Evolutionary conservation across 495 filamentous ascomycete genomes (phyloP), one percentile per base, ranked within the genome.

Genomic region (Trichoderma orchidacearum): DNA sequence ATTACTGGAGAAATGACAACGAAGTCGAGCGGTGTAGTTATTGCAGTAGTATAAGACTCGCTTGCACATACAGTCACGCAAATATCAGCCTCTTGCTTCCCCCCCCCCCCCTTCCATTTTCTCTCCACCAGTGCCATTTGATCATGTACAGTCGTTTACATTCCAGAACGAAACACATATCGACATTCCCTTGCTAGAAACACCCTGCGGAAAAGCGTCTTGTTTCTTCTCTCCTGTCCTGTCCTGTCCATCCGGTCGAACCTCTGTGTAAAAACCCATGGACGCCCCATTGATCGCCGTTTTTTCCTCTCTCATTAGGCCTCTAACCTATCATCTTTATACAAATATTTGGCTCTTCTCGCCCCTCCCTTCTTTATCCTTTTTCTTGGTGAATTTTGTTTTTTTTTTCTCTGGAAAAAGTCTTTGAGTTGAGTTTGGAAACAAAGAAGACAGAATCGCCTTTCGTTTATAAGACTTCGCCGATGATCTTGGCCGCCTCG

Each of bases 401-500:
- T 9, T 48, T 27, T 38, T 17, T 36, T 27, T 27, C 21, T 41
- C n/a, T 6, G 3, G n/a, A 6, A 41, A 41, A n/a, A n/a, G n/a
- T n/a, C n/a, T n/a, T n/a, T n/a, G n/a, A n/a, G n/a, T n/a, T n/a
- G n/a, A n/a, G n/a, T n/a, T n/a, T n/a, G n/a, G n/a, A n/a, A n/a
- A n/a, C n/a, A n/a, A n/a, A n/a, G n/a, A n/a, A n/a, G n/a, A n/a
- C n/a, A n/a, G n/a, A n/a, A n/a, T n/a, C n/a, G 32, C 13, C 54
- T 48, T n/a, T 30, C 38, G 59, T 25, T 64, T 86, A 95, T 69
- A 95, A 77, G 50, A 98, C 93, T 71, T 98, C 93, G 27, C 92
- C 90, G 51, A 98, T 88, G 65, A 98, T 98, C 75, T 92, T 96
- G 32, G 91, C 90, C 12, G 93, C 93, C 71, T 97, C 92, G 59